Percentiles rank a stretch among this genome's conserved stretches.
phyloP scores from a whole-genome alignment of 2,329 filamentous ascomycete genomes.

The Pyrenophora seminiperda region DNA sequence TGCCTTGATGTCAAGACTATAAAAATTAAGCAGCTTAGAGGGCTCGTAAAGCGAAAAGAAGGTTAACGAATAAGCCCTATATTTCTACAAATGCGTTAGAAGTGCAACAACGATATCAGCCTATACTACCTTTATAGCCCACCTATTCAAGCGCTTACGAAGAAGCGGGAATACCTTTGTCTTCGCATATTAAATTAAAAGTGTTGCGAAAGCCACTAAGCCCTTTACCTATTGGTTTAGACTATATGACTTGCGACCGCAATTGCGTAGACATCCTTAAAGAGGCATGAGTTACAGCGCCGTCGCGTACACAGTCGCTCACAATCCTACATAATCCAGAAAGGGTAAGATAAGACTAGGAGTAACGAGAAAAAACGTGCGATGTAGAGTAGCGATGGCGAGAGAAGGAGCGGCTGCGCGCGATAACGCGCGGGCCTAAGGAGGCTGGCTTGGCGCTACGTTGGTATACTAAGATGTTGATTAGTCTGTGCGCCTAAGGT shows the following conservation, averaged over 20 bases:
- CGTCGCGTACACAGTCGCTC: neutral
- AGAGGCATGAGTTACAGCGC: neutral
- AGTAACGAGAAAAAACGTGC: neutral
- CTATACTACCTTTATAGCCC: conserved; percentile 1
- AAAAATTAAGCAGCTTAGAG: neutral
- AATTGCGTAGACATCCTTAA: conserved; percentile 8
- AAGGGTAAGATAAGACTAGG: neutral
- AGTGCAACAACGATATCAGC: conserved; percentile 1
- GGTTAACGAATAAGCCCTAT: neutral
- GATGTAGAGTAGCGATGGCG: neutral
- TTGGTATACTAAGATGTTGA: too few species aligned
- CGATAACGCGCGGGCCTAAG: conserved; percentile 1
- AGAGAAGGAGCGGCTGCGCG: neutral
- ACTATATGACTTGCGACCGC: conserved; percentile 9
- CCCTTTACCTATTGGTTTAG: conserved; percentile 15
- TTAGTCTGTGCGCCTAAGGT: too few species aligned
- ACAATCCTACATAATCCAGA: neutral
- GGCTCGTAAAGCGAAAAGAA: neutral
- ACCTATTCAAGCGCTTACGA: neutral
- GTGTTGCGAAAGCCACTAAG: conserved; percentile 13
- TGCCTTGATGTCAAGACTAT: neutral
- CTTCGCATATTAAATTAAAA: conserved; percentile 5
- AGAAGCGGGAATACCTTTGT: neutral
- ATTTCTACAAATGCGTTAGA: conserved; percentile 1
- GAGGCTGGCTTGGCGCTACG: too few species aligned